A percentile compares a stretch with the other conserved stretches of the same genome.
phyloP scores from a whole-genome alignment of 495 filamentous ascomycete genomes.

The Tuber brumale region DNA sequence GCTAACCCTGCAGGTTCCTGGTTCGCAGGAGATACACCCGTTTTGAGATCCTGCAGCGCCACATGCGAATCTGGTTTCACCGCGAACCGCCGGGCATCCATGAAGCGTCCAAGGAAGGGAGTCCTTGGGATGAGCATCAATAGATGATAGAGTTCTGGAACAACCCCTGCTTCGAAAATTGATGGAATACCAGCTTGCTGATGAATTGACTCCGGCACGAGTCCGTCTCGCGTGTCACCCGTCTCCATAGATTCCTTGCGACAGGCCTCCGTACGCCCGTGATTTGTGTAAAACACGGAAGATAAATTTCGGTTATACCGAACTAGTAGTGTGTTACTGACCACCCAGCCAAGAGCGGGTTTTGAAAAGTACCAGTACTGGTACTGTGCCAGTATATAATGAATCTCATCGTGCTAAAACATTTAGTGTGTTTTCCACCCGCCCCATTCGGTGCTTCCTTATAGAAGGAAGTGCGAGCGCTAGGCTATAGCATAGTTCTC shows the following conservation, averaged over 20 bases:
- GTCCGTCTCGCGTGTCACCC: background rate
- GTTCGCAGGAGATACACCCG: background rate
- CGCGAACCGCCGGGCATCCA: background rate
- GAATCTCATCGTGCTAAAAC: too few relatives aligned
- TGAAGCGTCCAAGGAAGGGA: background rate
- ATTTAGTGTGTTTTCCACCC: too few relatives aligned
- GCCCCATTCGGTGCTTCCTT: too few relatives aligned
- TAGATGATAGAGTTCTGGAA: background rate
- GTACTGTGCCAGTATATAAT: too few relatives aligned
- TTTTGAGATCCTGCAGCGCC: background rate
- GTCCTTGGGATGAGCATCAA: background rate
- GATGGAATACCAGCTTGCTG: background rate
- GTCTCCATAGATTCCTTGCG: background rate
- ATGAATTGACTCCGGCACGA: background rate
- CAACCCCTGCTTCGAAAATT: background rate
- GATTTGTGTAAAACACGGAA: background rate
- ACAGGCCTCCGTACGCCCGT: background rate
- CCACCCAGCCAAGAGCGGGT: too few relatives aligned
- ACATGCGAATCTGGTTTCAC: background rate
- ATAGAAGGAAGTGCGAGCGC: too few relatives aligned
- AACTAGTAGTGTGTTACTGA: background rate
- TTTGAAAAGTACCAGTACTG: too few relatives aligned
- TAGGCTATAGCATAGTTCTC: too few relatives aligned
- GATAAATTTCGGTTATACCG: background rate
- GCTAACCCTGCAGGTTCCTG: background rate